These are phyloP conservation scores for Coemansia sp. DNA, from an alignment of 192 early-diverging fungal species.

Conservation along the genomic window DNA sequence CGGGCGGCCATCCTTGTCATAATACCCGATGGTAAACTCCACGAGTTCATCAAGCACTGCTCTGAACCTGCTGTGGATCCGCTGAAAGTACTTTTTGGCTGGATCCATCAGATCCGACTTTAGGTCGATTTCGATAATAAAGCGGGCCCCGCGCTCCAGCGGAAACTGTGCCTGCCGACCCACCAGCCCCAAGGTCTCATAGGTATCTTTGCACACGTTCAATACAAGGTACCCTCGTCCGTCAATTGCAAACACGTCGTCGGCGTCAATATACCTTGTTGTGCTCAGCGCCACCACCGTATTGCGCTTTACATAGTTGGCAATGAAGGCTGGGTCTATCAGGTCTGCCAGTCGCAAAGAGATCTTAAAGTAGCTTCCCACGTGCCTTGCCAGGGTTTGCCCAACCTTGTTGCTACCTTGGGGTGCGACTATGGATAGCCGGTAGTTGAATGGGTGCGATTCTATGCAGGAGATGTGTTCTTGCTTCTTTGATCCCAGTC, in stretches of 20 bases:
- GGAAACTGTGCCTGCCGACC: slow-evolving; percentile 27
- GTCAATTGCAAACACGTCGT: slow-evolving; percentile 46
- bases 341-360: slow-evolving; percentile 25
- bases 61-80: slow-evolving; percentile 13
- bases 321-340: slow-evolving; percentile 32
- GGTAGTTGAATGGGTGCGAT: slow-evolving; percentile 43
- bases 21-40: slow-evolving; percentile 18
- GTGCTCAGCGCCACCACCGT: slow-evolving; percentile 19
- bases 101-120: slow-evolving; percentile 15
- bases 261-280: slow-evolving; percentile 15
- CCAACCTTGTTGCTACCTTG: neutral
- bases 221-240: slow-evolving; percentile 24
- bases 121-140: slow-evolving; percentile 27
- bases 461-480: slow-evolving; percentile 26
- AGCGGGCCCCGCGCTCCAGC: slow-evolving; percentile 25
- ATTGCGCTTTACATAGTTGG: slow-evolving; percentile 13
- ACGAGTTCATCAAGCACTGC: slow-evolving; percentile 12
- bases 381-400: neutral
- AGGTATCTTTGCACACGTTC: slow-evolving; percentile 43
- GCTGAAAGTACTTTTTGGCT: slow-evolving; percentile 27
- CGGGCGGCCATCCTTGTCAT: slow-evolving; percentile 13
- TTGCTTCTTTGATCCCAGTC: slow-evolving; percentile 24
- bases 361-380: slow-evolving; percentile 16
- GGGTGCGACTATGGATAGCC: slow-evolving; percentile 11
- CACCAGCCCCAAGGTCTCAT: slow-evolving; percentile 23